Evolutionary conservation across 352 stramenopile species (phyloP), one percentile per base, ranked within the genome.

Genomic region (Globisporangium parvum): DNA sequence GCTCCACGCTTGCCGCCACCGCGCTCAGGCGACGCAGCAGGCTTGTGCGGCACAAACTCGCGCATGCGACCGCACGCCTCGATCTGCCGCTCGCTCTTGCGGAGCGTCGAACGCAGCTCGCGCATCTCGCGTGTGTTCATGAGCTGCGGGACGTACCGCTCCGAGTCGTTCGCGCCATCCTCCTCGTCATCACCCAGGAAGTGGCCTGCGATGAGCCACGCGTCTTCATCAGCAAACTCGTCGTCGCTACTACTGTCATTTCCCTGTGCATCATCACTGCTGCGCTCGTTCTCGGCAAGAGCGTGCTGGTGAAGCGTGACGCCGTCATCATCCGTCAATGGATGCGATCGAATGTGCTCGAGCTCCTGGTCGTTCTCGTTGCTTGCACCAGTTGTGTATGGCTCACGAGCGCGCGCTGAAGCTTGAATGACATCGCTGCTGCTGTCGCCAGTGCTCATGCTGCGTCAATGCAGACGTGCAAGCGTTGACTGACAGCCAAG

Each of bases 71-170:
- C 79, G 18, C 86, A 65, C 21, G 63, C 60, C 37, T 68, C 49
- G 14, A 87, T 61, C 20, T 77, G 68, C 2, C 53, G 46, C 41
- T 85, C 70, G 15, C 57, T 80, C 12, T 73, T 69, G 2, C 55
- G 52, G 21, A 87, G 51, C 17, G 68, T 58, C 42, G 48, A 49
- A n/a, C 75, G 70, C 49, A 89, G 52, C 37, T 59, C 37, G 4
- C 66, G 62, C 55, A 87, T 83, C 42, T 73, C 74, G 15, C 63
- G 52, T 6, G 60, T 72, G 53, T 88, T 73, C 78, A 88, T 87
- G 42, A 86, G 53, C 53, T 80, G 70, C 15, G 74, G 63, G 4
- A 57, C 69, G 53, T 86, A 87, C 14, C 39, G 52, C 2, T 70
- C 60, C 21, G 59, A 55, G 11, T 73, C 49, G 12, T 4, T n/a